Base-by-base conservation (phyloP, 1,284 basidiomycete genomes). In the Cerioporus squamosus region DNA sequence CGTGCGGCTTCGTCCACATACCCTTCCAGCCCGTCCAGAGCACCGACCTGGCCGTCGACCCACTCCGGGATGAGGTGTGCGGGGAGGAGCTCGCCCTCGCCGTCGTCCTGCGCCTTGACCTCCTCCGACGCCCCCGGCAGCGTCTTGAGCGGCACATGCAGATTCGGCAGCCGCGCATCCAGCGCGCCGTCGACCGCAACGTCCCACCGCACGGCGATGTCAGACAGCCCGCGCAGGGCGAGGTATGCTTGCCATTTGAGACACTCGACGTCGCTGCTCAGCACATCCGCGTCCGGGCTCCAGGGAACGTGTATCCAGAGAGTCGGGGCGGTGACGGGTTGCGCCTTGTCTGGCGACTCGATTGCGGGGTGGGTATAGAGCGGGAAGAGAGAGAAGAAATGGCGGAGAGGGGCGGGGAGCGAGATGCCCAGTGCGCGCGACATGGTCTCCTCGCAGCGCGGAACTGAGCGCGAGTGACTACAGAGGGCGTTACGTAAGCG, bases 161-260 rank as follows among this genome's bases (percentile, higher is more conserved):
- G 72, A 63, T 85, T 86, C 1, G 91, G 91, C 8, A 93, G 79
- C 18, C 84, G 78, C 4, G 78, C 81, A 59, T 84, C 87, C 43
- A 90, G 74, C 7, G 83, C 86, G 29, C 91, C 91, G 55, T 89
- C 85, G 18, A 82, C 75, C 15, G 81, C 70, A 33, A 93, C 77
- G 69, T 92, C 87, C 74, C 83, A 89, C 49, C 88, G 81, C 14
- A 91, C 73, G 24, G 72, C 73, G 48, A 91, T 73, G 64, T 73
- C 66, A 18, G 64, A 71, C 53, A 89, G 69, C 4, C 83, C 84
- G 52, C 88, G 83, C 17, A 93, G 80, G 2, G 90, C 88, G 57
- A 93, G 79, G 71, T 90, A 91, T 0, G 90, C 88, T 71, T 93
- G 91, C 90, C 90, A 93, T 74, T 91, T 92, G 66, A 93, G 80